phyloP scores from a whole-genome alignment of 2,329 filamentous ascomycete species.

The Cladosporium halotolerans region DNA sequence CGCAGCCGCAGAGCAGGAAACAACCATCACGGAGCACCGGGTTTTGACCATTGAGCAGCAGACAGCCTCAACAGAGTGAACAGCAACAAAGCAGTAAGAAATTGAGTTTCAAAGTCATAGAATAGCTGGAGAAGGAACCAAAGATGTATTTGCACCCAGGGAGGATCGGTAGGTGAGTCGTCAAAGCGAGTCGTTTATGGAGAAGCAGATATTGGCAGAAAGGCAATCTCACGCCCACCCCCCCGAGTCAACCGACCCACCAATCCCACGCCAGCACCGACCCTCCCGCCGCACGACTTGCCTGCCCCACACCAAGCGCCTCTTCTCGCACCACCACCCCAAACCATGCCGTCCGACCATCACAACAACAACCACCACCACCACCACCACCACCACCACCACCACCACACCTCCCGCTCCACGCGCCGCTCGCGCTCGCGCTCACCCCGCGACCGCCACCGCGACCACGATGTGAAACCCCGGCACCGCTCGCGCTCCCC shows the following conservation, averaged over 20 bases:
- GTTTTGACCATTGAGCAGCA: background rate
- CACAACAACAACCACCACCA: background rate
- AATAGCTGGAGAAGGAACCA: background rate
- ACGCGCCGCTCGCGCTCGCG: constrained; percentile 15
- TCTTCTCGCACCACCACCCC: too few species aligned
- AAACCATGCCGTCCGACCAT: constrained; percentile 1
- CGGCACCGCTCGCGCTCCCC: constrained; percentile 24
- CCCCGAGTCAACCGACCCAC: too few species aligned
- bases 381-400: background rate
- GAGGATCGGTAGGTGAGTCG: background rate
- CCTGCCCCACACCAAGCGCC: too few species aligned
- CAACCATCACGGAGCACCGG: too few species aligned
- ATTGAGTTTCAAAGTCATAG: background rate
- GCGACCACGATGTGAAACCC: constrained; percentile 15
- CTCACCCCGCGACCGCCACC: constrained; percentile 14
- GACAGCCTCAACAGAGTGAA: background rate
- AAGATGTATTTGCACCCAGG: background rate
- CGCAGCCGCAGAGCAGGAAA: too few species aligned
- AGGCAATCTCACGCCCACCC: too few species aligned
- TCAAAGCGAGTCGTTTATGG: too few species aligned
- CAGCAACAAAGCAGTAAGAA: background rate
- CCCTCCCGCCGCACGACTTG: too few species aligned
- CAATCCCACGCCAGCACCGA: too few species aligned
- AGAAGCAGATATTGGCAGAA: too few species aligned
- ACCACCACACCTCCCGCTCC: constrained; percentile 12